Evolutionary conservation across 495 filamentous ascomycete species (phyloP).

Genomic region (Penicillium desertorum): DNA sequence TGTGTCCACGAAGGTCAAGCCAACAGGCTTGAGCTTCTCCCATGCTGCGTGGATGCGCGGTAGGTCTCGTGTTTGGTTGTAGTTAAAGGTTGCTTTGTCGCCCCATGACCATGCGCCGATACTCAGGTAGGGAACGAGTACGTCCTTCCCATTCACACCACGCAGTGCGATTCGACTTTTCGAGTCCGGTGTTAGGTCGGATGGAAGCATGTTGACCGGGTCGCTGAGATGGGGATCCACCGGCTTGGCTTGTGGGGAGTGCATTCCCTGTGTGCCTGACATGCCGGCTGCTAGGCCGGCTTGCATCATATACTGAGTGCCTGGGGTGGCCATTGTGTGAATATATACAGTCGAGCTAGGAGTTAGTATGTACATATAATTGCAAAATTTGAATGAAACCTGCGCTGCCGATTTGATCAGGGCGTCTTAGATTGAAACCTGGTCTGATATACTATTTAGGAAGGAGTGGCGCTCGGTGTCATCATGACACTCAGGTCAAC

Average conservation of each 20-base stretch:
- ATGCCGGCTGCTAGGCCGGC: conserved; percentile 38
- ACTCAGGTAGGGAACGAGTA: conserved; percentile 34
- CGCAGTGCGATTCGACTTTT: conserved; percentile 22
- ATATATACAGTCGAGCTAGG: background rate
- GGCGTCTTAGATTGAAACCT: background rate
- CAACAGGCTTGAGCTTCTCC: conserved; percentile 27
- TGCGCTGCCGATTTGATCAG: background rate
- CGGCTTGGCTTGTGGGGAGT: conserved; percentile 29
- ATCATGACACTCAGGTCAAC: conserved; percentile 4
- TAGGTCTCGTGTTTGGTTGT: conserved; percentile 28
- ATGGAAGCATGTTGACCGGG: conserved; percentile 23
- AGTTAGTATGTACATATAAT: conserved; percentile 3
- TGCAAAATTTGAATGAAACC: background rate
- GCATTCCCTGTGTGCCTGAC: conserved; percentile 35
- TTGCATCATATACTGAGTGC: conserved; percentile 36
- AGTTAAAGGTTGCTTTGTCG: conserved; percentile 42
- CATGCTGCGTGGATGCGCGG: conserved; percentile 37
- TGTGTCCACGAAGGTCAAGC: conserved; percentile 43
- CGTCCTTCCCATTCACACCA: conserved; percentile 18
- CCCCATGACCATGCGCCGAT: conserved; percentile 46
- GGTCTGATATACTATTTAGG: background rate
- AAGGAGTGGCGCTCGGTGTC: background rate
- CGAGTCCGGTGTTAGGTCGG: conserved; percentile 19
- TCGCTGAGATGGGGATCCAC: conserved; percentile 26
- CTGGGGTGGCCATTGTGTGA: conserved; percentile 20